Percentiles rank a stretch among this genome's conserved stretches.
phyloP scores from a whole-genome alignment of 2,329 filamentous ascomycete species.

The Septoria linicola region DNA sequence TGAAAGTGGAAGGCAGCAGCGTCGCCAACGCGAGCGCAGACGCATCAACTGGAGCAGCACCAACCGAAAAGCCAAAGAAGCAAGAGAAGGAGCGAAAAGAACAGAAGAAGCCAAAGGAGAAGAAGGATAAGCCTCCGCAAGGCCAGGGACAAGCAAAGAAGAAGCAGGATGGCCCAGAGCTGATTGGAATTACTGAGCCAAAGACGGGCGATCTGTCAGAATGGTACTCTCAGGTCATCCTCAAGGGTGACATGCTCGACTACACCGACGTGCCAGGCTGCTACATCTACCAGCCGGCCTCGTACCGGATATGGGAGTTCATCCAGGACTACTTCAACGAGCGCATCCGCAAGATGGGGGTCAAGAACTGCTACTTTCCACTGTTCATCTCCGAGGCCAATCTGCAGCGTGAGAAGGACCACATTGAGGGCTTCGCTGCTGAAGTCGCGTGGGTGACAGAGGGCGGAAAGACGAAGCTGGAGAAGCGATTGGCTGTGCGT shows the following conservation, averaged over 20 bases:
- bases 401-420: constrained; percentile 82
- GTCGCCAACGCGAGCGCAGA: constrained; percentile 12
- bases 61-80: constrained; percentile 36
- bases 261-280: constrained; percentile 98
- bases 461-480: constrained; percentile 87
- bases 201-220: constrained; percentile 85
- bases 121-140: constrained; percentile 34
- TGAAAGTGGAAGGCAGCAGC: constrained; percentile 28
- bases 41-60: constrained; percentile 19
- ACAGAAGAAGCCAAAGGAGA: constrained; percentile 33
- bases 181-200: constrained; percentile 83
- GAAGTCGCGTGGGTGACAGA: constrained; percentile 88
- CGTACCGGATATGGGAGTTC: constrained; percentile 67
- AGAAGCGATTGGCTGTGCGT: constrained; percentile 71
- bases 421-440: constrained; percentile 97
- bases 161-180: constrained; percentile 57
- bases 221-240: constrained; percentile 97
- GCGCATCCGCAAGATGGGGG: constrained; percentile 84
- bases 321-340: constrained; percentile 59
- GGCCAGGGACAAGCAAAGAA: constrained; percentile 33
- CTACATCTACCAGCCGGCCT: constrained; percentile 80
- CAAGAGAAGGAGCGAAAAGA: constrained; percentile 40
- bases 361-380: constrained; percentile 94
- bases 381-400: constrained; percentile 94
- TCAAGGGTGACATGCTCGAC: constrained; percentile 95